A percentile compares a stretch with the other conserved stretches of the same genome.
phyloP scores from a whole-genome alignment of 805 yeast species.

The Yamadazyma ubonensis region DNA sequence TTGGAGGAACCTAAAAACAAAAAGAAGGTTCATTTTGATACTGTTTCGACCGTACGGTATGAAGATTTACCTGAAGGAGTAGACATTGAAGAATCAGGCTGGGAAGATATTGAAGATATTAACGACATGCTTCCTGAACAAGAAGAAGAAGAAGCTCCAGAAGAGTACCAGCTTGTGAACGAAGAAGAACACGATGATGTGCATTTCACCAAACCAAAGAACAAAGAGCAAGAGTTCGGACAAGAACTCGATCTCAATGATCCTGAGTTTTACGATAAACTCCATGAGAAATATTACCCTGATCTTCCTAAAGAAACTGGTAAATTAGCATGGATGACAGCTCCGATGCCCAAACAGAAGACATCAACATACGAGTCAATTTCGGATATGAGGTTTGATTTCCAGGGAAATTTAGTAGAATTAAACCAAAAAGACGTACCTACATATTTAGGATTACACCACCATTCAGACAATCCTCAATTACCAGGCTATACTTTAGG shows the following conservation, averaged over 20 bases:
- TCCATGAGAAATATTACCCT: constrained; percentile 86
- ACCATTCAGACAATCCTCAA: constrained; percentile 85
- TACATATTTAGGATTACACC: constrained; percentile 73
- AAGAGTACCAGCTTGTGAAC: constrained; percentile 37
- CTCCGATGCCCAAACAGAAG: constrained; percentile 47
- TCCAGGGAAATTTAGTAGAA: constrained; percentile 72
- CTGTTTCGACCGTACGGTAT: constrained; percentile 27
- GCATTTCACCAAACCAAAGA: constrained; percentile 56
- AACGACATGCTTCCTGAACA: constrained; percentile 46
- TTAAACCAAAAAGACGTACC: constrained; percentile 41
- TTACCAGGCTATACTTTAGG: constrained; percentile 89
- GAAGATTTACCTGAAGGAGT: constrained; percentile 25
- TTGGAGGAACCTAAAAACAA: constrained; percentile 1
- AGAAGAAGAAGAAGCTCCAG: constrained; percentile 35
- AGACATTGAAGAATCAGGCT: constrained; percentile 36
- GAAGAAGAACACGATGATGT: constrained; percentile 47
- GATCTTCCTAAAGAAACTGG: constrained; percentile 81
- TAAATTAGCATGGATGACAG: constrained; percentile 90
- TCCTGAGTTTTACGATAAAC: constrained; percentile 72
- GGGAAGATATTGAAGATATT: constrained; percentile 51
- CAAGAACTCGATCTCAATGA: constrained; percentile 60
- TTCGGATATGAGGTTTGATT: constrained; percentile 81
- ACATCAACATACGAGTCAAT: constrained; percentile 51
- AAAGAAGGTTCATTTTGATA: constrained; percentile 34
- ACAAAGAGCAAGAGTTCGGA: constrained; percentile 14